phyloP scores from a whole-genome alignment of 805 yeast genomes.

The Candida piceae region DNA sequence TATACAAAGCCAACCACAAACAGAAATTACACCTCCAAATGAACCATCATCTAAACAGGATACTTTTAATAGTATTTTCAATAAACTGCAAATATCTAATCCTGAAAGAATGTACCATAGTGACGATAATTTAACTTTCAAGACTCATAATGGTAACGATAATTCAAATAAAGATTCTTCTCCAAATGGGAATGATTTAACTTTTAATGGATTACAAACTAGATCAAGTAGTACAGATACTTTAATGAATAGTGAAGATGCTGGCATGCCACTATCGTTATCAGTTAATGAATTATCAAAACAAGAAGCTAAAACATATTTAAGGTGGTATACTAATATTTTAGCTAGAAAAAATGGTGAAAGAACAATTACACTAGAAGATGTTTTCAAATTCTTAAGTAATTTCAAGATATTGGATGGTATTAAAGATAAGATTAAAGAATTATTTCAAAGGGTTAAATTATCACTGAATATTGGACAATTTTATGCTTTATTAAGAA shows the following conservation, averaged over 20 bases:
- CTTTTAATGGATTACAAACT: not conserved
- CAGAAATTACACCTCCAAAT: too few species aligned
- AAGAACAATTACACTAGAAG: slow-evolving; percentile 61
- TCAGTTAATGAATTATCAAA: slow-evolving; percentile 62
- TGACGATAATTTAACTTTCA: slow-evolving; percentile 15
- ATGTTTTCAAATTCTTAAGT: slow-evolving; percentile 70
- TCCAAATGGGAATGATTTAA: not conserved
- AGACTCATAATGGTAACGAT: slow-evolving; percentile 1
- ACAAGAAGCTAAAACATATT: slow-evolving; percentile 78
- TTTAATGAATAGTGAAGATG: slow-evolving; percentile 29
- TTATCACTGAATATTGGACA: slow-evolving; percentile 77
- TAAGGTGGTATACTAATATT: slow-evolving; percentile 90
- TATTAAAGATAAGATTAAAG: slow-evolving; percentile 45
- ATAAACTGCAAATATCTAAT: slow-evolving; percentile 14
- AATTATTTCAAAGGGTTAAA: slow-evolving; percentile 48
- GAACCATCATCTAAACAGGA: slow-evolving; percentile 8
- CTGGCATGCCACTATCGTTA: slow-evolving; percentile 56
- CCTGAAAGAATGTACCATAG: slow-evolving; percentile 14
- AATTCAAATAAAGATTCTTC: not conserved
- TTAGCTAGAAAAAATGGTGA: slow-evolving; percentile 59
- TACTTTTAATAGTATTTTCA: slow-evolving; percentile 19
- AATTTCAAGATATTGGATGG: slow-evolving; percentile 63
- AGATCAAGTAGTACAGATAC: slow-evolving; percentile 27
- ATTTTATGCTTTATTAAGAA: slow-evolving; percentile 80
- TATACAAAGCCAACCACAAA: not conserved